Conservation (phyloP, 345 rosid species). For the Chamaenerion angustifolium region DNA sequence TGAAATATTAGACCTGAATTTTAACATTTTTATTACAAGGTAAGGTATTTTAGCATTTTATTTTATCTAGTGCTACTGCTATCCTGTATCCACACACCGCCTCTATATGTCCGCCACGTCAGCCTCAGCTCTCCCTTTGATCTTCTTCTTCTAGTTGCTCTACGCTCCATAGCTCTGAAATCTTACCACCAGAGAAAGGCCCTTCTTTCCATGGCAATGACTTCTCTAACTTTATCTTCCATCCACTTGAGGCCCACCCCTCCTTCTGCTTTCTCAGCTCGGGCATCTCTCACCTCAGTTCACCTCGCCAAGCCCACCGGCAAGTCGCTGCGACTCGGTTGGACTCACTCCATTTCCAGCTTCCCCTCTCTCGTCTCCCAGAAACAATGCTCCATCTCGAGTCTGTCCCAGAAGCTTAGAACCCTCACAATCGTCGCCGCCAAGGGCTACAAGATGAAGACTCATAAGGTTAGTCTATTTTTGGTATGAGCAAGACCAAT, state of each 20-base stretch:
- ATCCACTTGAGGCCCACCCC: constrained; percentile 8
- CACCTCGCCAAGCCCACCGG: constrained; percentile 20
- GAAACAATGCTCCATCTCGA: constrained; percentile 14
- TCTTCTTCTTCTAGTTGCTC: neutral
- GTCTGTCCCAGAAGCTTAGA: constrained; percentile 23
- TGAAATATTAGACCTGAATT: too few species aligned
- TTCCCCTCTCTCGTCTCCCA: constrained; percentile 23
- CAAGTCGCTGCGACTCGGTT: constrained; percentile 39
- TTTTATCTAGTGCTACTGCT: too few species aligned
- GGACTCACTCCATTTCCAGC: constrained; percentile 35
- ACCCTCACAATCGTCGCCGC: constrained; percentile 56
- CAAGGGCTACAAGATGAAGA: constrained; percentile 90
- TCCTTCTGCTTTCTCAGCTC: constrained; percentile 10
- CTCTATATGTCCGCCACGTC: neutral
- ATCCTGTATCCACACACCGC: neutral
- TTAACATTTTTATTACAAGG: too few species aligned
- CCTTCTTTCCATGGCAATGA: constrained; percentile 18
- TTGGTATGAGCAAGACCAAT: neutral
- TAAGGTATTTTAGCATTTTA: too few species aligned
- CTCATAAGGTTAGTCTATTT: constrained; percentile 58
- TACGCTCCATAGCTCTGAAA: neutral
- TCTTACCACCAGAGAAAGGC: neutral
- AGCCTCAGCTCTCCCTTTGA: neutral
- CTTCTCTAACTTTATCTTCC: constrained; percentile 18
- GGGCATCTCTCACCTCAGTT: constrained; percentile 18